Base-by-base conservation (phyloP, 306 rosid species). In the Cicer arietinum region DNA sequence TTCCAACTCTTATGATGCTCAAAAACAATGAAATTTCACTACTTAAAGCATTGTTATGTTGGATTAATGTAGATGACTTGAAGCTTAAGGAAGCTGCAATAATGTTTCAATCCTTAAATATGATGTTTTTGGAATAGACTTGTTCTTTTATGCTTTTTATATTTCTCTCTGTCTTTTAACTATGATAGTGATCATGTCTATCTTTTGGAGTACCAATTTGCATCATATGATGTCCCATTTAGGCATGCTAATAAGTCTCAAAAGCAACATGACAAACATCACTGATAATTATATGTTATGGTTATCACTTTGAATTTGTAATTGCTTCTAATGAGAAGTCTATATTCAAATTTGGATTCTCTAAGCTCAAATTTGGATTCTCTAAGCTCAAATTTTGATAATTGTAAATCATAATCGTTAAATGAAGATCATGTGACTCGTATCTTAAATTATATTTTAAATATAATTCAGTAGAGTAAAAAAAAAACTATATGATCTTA, bases 21-120 rank as follows among this genome's bases (percentile, higher is more conserved):
- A 42, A 10, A 58, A 43, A 40, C 35, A 18, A 56, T 79, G 57
- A 53, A 52, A 41, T 77, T 63, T 58, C 78, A 44, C 65, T 77
- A 12, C 59, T 37, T 47, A 42, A 42, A 52, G 60, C 66, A 71
- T 76, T 85, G 69, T 43, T 66, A 50, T 71, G 88, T 75, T 70
- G 80, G 88, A 69, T 83, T 84, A 56, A 35, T 75, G 77, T 73
- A 76, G 81, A 60, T 83, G 81, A 60, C 74, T 44, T 74, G 57
- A 78, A 47, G 43, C 57, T 78, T 52, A 56, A 79, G 57, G 43
- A 76, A 67, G 69, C 58, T 73, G 13, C 69, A 79, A 65, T 66
- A 39, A 77, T 63, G 78, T 75, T 69, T 48, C 83, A 51, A 63
- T 75, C 71, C 69, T 79, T 64, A 17, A 71, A 73, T 75, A 22